Evolutionary conservation across 202 grass and related monocot species (phyloP), one percentile per base, ranked within the genome.

Genomic region (Miscanthus sacchariflorus): DNA sequence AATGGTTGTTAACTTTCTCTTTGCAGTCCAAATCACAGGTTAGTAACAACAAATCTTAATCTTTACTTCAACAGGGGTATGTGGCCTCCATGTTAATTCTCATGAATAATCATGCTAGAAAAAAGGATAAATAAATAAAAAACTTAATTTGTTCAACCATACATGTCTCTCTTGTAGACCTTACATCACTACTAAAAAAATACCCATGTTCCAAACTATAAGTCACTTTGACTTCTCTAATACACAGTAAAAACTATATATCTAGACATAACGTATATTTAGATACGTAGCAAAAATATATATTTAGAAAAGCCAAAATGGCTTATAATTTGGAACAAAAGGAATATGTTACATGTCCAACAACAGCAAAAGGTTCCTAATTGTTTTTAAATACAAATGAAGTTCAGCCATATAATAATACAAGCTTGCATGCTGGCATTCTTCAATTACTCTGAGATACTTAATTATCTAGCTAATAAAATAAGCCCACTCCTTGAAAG

Each of bases 381-480:
- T 87, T 78, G 61, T 83, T 79, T 70, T 73, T 18, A 73, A 56
- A 72, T 56, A 25, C 65, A 86, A 24, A 63, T 25, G 3, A 72
- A 49, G 61, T 27, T 5, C 38, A 2, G 1, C 15, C 21, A 36
- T 27, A 43, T n/a, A n/a, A n/a, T n/a, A n/a, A 43, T 42, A 43
- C 35, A 78, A 7, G 21, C 52, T 45, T 63, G 69, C 42, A 33
- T 28, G 84, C 74, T 38, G 68, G 74, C 74, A 66, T 82, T 85
- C 36, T 73, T 79, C 67, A 87, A 44, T 79, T 59, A 74, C 17
- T 59, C n/a, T n/a, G 7, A 11, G 15, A 4, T 44, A 33, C 12
- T 72, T 30, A 85, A 25, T 78, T 54, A 88, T 36, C 35, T 77
- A 42, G 10, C 6, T 4, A 48, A 21, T 91, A 88, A 78, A 89